Conservation (phyloP, 2,329 filamentous ascomycete genomes). For the Verticillium zaregamsianum region DNA sequence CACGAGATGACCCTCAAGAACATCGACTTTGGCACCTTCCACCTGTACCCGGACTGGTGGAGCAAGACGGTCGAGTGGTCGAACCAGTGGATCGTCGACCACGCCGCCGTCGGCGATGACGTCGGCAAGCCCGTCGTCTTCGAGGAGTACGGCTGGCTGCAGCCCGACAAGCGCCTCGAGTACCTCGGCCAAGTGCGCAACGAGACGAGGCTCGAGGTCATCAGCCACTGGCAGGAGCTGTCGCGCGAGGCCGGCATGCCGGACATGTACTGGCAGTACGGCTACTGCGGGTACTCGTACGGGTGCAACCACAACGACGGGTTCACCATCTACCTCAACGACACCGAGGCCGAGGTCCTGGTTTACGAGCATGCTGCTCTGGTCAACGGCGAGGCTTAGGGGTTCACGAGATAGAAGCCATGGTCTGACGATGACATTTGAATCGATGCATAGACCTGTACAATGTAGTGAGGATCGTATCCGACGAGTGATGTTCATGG, state of each 20-base stretch:
- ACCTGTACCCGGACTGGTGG: constrained; percentile 54
- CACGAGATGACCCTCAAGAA: constrained; percentile 40
- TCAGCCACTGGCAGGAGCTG: constrained; percentile 46
- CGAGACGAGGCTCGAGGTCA: constrained; percentile 37
- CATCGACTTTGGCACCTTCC: constrained; percentile 52
- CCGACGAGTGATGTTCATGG: too few species aligned
- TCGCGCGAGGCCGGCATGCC: constrained; percentile 41
- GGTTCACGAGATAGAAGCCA: neutral
- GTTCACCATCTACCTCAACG: constrained; percentile 52
- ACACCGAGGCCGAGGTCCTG: constrained; percentile 38
- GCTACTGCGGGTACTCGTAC: constrained; percentile 43
- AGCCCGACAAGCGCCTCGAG: constrained; percentile 38
- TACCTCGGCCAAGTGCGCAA: constrained; percentile 38
- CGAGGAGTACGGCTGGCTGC: constrained; percentile 53
- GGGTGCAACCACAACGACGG: constrained; percentile 52
- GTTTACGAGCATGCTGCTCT: constrained; percentile 39
- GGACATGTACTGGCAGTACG: constrained; percentile 55
- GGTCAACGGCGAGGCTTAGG: constrained; percentile 22
- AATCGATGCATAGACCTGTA: neutral
- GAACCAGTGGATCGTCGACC: constrained; percentile 50
- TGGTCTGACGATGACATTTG: neutral
- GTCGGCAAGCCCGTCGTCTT: constrained; percentile 49
- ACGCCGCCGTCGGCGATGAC: constrained; percentile 36
- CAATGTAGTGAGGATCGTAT: neutral
- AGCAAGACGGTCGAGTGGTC: constrained; percentile 47